phyloP scores from a whole-genome alignment of 495 filamentous ascomycete genomes.

The Jackrogersella minutella region DNA sequence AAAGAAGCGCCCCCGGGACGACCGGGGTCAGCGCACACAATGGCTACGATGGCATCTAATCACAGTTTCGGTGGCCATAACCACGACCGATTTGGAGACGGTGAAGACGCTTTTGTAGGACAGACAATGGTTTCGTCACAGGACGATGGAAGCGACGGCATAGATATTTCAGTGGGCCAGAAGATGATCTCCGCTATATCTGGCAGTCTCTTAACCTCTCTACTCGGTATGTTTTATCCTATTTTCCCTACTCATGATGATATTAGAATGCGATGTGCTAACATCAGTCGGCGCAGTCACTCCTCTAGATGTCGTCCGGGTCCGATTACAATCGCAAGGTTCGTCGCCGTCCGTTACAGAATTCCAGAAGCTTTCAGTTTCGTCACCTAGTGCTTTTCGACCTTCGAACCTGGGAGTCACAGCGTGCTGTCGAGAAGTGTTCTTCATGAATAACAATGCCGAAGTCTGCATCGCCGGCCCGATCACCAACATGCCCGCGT shows the following conservation, averaged over 20 bases:
- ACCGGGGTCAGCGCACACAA: conserved; percentile 38
- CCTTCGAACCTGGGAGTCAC: conserved; percentile 88
- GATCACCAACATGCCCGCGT: conserved; percentile 41
- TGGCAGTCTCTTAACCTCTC: conserved; percentile 86
- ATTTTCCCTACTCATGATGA: not conserved
- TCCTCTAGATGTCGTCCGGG: conserved; percentile 94
- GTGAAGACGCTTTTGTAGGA: conserved; percentile 41
- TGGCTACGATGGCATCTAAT: conserved; percentile 29
- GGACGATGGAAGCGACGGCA: conserved; percentile 50
- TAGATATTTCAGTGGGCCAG: conserved; percentile 78
- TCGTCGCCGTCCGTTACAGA: conserved; percentile 53
- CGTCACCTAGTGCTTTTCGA: conserved; percentile 66
- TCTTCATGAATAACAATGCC: conserved; percentile 89
- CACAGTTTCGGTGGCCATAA: conserved; percentile 39
- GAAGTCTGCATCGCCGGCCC: conserved; percentile 76
- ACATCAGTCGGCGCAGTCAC: conserved; percentile 69
- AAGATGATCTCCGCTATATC: conserved; percentile 94
- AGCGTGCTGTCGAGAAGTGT: conserved; percentile 94
- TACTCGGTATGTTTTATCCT: conserved; percentile 73
- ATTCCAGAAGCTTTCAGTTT: conserved; percentile 52
- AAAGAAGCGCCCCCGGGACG: conserved; percentile 35
- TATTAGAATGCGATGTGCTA: conserved; percentile 3
- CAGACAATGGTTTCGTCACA: conserved; percentile 40
- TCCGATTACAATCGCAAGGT: conserved; percentile 87
- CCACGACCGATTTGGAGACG: conserved; percentile 38